A percentile compares a stretch with the other conserved stretches of the same genome.
Conservation (phyloP, 2,329 filamentous ascomycete species). For the Huntiella decipiens region DNA sequence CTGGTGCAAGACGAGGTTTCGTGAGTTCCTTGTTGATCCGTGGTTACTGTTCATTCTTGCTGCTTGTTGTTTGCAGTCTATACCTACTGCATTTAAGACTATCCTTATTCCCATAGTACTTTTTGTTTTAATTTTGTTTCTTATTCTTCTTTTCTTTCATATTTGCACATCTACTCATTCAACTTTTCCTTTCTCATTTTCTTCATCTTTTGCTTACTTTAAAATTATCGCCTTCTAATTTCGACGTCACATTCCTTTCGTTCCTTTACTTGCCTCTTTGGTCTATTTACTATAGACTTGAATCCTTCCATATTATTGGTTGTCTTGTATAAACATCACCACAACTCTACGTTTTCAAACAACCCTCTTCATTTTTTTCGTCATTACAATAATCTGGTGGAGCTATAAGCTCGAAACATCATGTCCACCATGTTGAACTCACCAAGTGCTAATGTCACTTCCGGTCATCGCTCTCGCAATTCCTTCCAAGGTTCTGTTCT, state of each 20-base stretch:
- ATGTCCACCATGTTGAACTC: background rate
- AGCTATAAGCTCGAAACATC: background rate
- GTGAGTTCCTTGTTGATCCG: background rate
- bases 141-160: background rate
- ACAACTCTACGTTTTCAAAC: background rate
- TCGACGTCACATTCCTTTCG: background rate
- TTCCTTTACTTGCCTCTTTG: background rate
- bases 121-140: background rate
- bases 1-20: background rate
- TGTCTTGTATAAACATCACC: constrained; percentile 1
- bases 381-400: background rate
- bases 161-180: background rate
- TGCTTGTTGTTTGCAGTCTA: background rate
- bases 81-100: too few species aligned
- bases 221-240: background rate
- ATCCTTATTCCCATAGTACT: background rate
- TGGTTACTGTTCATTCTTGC: background rate
- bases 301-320: too few species aligned
- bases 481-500: constrained; percentile 11
- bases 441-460: background rate
- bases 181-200: constrained; percentile 1
- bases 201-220: constrained; percentile 1
- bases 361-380: background rate
- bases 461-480: constrained; percentile 4
- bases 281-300: too few species aligned